phyloP scores from a whole-genome alignment of 169 alveolate species.

The Plasmodium blacklocki region DNA sequence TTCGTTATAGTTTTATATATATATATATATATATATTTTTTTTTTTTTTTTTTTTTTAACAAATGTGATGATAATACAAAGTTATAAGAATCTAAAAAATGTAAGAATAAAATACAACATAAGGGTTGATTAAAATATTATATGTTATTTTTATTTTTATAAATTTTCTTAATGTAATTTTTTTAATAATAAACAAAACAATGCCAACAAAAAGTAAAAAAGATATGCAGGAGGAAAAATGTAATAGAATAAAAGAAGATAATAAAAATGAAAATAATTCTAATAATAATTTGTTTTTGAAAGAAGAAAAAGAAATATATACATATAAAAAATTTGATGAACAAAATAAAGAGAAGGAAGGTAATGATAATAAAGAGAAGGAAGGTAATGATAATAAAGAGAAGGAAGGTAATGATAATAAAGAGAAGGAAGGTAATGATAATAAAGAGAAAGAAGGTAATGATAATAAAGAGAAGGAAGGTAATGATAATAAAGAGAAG shows the following conservation, averaged over 20 bases:
- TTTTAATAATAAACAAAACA: too few species aligned
- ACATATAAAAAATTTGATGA: neutral
- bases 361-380: neutral
- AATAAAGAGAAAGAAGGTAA: constrained; percentile 6
- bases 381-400: too few species aligned
- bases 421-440: neutral
- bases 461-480: neutral
- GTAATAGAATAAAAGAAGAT: neutral
- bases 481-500: neutral
- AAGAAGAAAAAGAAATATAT: neutral
- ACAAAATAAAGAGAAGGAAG: neutral
- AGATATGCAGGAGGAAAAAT: neutral
- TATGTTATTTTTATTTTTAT: too few species aligned
- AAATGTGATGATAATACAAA: too few species aligned
- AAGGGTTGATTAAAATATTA: too few species aligned
- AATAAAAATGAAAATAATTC: neutral
- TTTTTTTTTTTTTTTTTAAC: too few species aligned
- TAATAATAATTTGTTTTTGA: neutral
- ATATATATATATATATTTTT: too few species aligned
- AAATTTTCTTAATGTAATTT: too few species aligned
- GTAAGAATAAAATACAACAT: too few species aligned
- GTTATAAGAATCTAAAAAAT: too few species aligned
- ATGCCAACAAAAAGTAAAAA: neutral
- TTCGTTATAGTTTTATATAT: too few species aligned
- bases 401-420: neutral